Evolutionary conservation across 306 rosid genomes (phyloP).

Genomic region (Sicyos edulis): DNA sequence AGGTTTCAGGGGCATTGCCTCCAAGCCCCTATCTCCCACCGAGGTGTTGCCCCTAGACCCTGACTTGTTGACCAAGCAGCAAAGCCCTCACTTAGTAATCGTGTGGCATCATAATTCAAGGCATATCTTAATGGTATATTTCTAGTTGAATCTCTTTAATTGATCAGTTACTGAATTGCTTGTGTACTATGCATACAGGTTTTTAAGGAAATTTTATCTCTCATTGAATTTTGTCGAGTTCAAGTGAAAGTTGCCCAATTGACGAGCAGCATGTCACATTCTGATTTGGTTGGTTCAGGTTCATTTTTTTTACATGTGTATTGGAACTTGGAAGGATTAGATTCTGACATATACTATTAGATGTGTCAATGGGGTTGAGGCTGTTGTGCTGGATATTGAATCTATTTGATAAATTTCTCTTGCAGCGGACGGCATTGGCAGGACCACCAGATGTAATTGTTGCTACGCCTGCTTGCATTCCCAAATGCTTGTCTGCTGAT

Average conservation of each 20-base stretch:
- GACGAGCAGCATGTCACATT: constrained; percentile 61
- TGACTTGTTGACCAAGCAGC: no score
- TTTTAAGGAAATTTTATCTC: constrained; percentile 50
- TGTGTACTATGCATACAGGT: constrained; percentile 38
- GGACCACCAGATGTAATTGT: constrained; percentile 79
- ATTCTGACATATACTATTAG: background rate
- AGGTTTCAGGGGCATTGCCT: no score
- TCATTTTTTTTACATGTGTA: background rate
- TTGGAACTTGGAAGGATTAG: background rate
- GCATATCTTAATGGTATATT: background rate
- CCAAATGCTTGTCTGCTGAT: constrained; percentile 67
- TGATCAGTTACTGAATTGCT: background rate
- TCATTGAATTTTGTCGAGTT: constrained; percentile 67
- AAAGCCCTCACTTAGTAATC: no score
- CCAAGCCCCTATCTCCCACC: no score
- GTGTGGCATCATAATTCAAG: no score
- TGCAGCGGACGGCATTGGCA: constrained; percentile 63
- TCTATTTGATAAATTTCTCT: constrained; percentile 23
- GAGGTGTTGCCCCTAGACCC: no score
- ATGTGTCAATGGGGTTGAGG: background rate
- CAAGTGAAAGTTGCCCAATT: constrained; percentile 74
- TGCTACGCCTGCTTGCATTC: constrained; percentile 76
- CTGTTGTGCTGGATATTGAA: background rate
- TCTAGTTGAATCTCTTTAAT: no score
- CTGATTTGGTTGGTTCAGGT: constrained; percentile 63